Evolutionary conservation across 202 grass and related monocot genomes (phyloP), one percentile per base, ranked within the genome.

Genomic region (Schoenoplectus triqueter): DNA sequence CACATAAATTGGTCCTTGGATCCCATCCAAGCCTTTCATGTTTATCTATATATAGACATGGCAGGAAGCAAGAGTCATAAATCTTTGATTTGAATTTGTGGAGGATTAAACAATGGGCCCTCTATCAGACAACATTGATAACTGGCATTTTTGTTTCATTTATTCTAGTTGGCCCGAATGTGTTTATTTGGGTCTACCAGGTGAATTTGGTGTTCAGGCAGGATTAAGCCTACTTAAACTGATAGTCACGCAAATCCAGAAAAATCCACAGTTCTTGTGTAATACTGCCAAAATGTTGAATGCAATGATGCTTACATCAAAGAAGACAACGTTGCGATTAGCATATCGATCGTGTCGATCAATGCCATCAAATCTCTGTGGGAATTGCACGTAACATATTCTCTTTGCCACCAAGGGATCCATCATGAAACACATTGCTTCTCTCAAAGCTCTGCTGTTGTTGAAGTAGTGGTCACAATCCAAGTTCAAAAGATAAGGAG

Each of bases 371-470:
- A 97, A 97, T 66, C 94, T 92, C 80, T 97, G 94, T 31, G 94
- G 94, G 75, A 97, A 97, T 82, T 97, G 94, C 81, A 97, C 94
- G 56, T 88, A 97, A 81, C 94, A 97, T 52, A 91, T 89, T 88
- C 90, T 97, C 87, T 97, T 97, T 44, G 89, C 92, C 20, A 94
- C 82, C 87, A 97, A 84, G 79, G 95, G 95, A 84, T 97, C 95
- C 95, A 97, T 97, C 95, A 97, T 97, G 80, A 97, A 97, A 72
- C 95, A 97, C 95, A 97, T 97, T 84, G 90, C 89, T 82, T 97
- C 95, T 89, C 87, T 92, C 65, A 97, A 69, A 85, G 95, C 95
- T 83, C 88, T 97, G 90, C 95, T 91, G 54, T 97, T 97, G 89
- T 97, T 97, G 67, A 97, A 78, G 71, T 97, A 97, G 84, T 97